A percentile compares a stretch with the other conserved stretches of the same genome.
phyloP scores from a whole-genome alignment of 2,329 filamentous ascomycete genomes.

The Neonectria sp. region DNA sequence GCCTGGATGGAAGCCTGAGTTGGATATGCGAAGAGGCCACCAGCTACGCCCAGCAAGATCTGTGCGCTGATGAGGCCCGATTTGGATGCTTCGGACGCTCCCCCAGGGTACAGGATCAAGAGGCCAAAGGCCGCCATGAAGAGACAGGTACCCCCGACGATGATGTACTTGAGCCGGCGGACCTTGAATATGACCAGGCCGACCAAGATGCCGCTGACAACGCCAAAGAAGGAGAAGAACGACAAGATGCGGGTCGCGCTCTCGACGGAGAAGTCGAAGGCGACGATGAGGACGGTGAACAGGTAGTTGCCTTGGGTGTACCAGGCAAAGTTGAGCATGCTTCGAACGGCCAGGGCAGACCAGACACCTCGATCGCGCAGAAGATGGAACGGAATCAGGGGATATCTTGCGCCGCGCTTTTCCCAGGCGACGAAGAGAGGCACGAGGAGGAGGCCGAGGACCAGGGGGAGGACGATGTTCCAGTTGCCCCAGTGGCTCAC shows the following conservation, averaged over 20 bases:
- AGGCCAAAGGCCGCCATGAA: constrained; percentile 71
- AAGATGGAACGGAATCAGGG: constrained; percentile 71
- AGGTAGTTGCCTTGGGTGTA: constrained; percentile 72
- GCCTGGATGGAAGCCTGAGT: constrained; percentile 59
- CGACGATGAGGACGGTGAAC: constrained; percentile 71
- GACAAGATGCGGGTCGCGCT: constrained; percentile 70
- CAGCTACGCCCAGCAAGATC: constrained; percentile 70
- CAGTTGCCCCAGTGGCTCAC: constrained; percentile 64
- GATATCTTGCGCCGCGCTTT: constrained; percentile 60
- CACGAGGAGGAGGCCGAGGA: constrained; percentile 64
- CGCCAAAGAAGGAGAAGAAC: constrained; percentile 68
- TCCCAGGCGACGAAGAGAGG: constrained; percentile 70
- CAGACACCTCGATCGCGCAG: constrained; percentile 73
- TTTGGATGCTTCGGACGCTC: constrained; percentile 56
- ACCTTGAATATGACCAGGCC: constrained; percentile 67
- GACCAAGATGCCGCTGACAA: constrained; percentile 67
- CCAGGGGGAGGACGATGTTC: constrained; percentile 65
- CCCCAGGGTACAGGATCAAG: constrained; percentile 69
- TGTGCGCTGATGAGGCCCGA: constrained; percentile 70
- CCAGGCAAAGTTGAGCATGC: constrained; percentile 67
- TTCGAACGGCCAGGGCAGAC: constrained; percentile 70
- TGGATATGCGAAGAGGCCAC: constrained; percentile 68
- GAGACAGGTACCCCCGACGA: constrained; percentile 68
- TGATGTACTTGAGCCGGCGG: constrained; percentile 71
- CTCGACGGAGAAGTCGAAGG: constrained; percentile 69